Evolutionary conservation across 805 yeast species (phyloP), one percentile per base, ranked within the genome.

Genomic region (Kodamaea neixiangensis): DNA sequence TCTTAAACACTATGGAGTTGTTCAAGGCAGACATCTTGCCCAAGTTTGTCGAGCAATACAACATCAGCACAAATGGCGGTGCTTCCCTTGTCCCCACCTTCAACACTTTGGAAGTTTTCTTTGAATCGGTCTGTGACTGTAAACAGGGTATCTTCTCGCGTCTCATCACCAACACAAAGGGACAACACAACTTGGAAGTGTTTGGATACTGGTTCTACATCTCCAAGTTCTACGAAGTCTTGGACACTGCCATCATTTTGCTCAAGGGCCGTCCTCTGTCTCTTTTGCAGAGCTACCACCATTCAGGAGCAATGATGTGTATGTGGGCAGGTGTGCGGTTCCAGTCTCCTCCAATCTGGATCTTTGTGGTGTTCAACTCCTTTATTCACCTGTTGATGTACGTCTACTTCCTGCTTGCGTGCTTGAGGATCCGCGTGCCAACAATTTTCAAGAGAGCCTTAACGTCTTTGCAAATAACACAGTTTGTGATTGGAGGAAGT

Each of bases 301-400:
- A 86, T 65, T 80, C 90, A 4, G 91, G 91, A 20, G 91, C 91
- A 45, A 86, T 86, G 83, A 71, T 86, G 67, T 84, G 88, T 53
- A 86, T 86, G 91, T 86, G 90, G 90, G 80, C 87, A 6, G 91
- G 91, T 2, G 79, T 83, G 50, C 72, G 90, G 51, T 86, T 71
- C 66, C 80, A 79, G 47, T 78, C 88, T 11, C 88, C 90, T 4
- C 91, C 91, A 33, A 86, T 86, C 64, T 86, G 91, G 91, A 82
- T 86, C 59, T 86, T 86, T 68, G 89, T 85, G 42, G 88, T 82
- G 20, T 86, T 86, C 79, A 86, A 86, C 73, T 85, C 89, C n/a
- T 80, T 86, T 63, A 85, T 86, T 62, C 91, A 86, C 71, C 73
- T 87, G 20, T 76, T 86, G 64, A 86, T 86, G 91, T 86, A 86